phyloP scores from a whole-genome alignment of 139 green algal genomes.

The Picocystis salinarum region DNA sequence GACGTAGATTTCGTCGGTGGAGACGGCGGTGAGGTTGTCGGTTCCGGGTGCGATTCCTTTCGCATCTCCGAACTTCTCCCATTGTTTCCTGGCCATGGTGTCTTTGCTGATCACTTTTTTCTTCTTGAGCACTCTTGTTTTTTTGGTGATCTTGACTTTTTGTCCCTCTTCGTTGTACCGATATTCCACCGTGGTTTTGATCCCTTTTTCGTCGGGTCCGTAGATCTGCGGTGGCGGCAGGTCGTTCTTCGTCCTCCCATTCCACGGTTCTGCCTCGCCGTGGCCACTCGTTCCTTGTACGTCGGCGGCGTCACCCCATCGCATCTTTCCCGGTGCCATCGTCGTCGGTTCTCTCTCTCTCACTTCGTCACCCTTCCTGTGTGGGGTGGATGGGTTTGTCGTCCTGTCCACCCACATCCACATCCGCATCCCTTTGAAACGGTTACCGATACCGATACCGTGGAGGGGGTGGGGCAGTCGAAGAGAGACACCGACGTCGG shows the following conservation, averaged over 20 bases:
- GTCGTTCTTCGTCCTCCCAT: conserved; percentile 32
- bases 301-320: too few species aligned
- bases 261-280: too few species aligned
- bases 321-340: too few species aligned
- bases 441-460: too few species aligned
- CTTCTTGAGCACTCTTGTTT: conserved; percentile 60
- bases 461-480: too few species aligned
- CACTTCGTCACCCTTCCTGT: too few species aligned
- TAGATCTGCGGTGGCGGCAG: conserved; percentile 39
- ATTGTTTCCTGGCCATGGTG: conserved; percentile 42
- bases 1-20: conserved; percentile 80
- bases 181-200: conserved; percentile 80
- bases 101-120: conserved; percentile 59
- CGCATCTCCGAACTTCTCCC: conserved; percentile 69
- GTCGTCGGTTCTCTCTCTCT: too few species aligned
- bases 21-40: conserved; percentile 38
- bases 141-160: conserved; percentile 74
- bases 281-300: too few species aligned
- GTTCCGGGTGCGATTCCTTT: conserved; percentile 15
- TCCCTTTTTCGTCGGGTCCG: conserved; percentile 69
- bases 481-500: too few species aligned
- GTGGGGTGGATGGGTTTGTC: too few species aligned
- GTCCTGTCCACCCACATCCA: too few species aligned
- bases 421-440: too few species aligned
- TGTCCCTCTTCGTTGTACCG: conserved; percentile 77